phyloP scores from a whole-genome alignment of 306 rosid genomes.

The Citrullus colocynthis region DNA sequence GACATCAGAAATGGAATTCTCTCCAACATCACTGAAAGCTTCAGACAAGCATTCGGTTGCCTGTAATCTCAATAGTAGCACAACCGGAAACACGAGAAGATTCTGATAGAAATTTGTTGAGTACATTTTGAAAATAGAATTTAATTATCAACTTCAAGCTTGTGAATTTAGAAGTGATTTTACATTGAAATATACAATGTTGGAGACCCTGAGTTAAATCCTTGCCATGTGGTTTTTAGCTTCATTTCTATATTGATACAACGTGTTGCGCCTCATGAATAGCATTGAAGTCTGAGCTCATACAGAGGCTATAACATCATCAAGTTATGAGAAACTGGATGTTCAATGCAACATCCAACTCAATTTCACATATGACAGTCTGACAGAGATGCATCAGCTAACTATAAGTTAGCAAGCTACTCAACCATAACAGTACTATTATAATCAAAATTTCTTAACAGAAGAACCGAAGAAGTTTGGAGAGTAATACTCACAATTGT shows the following conservation, averaged over 20 bases:
- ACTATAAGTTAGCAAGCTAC: neutral
- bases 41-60: neutral
- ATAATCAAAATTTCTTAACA: neutral
- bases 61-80: neutral
- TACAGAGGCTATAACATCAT: neutral
- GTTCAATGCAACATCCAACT: neutral
- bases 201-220: neutral
- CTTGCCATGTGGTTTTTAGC: neutral
- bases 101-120: neutral
- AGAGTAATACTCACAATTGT: neutral
- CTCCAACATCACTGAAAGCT: neutral
- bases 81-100: neutral
- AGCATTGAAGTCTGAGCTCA: neutral
- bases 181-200: neutral
- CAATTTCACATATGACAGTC: neutral
- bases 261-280: neutral
- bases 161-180: neutral
- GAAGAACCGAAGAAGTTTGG: neutral
- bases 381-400: neutral
- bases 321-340: neutral
- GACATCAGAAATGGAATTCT: neutral
- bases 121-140: neutral
- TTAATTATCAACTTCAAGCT: neutral
- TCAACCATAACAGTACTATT: neutral
- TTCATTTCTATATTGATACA: neutral